Evolutionary conservation across 2,329 filamentous ascomycete genomes (phyloP), one percentile per base, ranked within the genome.

Genomic region (Mycocentrospora acerina): DNA sequence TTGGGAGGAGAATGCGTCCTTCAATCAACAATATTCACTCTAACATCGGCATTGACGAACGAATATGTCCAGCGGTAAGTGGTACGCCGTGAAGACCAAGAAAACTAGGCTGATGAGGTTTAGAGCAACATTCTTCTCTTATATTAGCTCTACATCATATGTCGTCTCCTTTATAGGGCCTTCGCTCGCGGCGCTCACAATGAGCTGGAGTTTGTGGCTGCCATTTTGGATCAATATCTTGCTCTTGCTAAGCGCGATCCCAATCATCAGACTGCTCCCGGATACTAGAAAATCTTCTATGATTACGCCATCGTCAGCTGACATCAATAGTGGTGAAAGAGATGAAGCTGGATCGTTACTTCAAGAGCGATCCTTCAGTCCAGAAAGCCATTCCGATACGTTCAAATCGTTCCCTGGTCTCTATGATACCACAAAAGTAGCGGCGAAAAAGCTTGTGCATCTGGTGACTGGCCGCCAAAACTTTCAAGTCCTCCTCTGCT

Each of bases 1-100:
- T 32, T 69, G 5, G 65, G 66, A 4, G 59, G 62, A 3, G 62
- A 67, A 31, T 69, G 65, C 30, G 64, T 67, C 3, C 59, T 69
- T 25, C 53, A 57, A 13, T 66, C 64, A 1, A 62, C 62, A 1
- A 44, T 67, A 3, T 64, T 64, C 15, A 53, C 62, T 4, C 29
- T 68, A 32, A 66, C 63, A 7, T 64, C 62, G 2, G 53, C 57
- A 1, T 39, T 68, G 29, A 46, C 61, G 2, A 39, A 39, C 25
- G 61, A 64, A 32, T 62, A 66, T 43, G 57, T 64, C 9, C 48
- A 66, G 32, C 43, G 59, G 62, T 60, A 26, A 37, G 52, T 48
- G 17, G 29, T 34, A 6, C 12, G 15, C 13, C 15, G 2, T 22
- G 16, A 14, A 31, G n/a, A 10, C 12, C 22, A 14, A 36, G 28